These are phyloP conservation scores for Astragalus glycyphyllos DNA, from an alignment of 306 rosid species.

Conservation along the genomic window DNA sequence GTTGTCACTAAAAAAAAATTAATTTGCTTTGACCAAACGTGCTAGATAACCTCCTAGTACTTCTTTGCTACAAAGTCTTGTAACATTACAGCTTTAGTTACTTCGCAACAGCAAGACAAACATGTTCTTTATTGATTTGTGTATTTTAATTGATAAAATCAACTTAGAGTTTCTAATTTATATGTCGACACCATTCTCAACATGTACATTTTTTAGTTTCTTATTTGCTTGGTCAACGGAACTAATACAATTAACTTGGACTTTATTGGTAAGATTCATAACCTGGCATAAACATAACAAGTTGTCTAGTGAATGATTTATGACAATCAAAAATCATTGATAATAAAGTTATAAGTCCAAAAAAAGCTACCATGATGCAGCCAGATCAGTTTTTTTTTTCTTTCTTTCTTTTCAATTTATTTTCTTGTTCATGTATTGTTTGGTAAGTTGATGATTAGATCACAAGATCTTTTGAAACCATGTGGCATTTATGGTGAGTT, in stretches of 20 bases:
- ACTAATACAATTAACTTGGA: conserved; percentile 30
- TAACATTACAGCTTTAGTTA: conserved; percentile 42
- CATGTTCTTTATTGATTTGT: conserved; percentile 29
- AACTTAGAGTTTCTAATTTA: conserved; percentile 29
- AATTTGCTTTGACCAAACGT: conserved; percentile 13
- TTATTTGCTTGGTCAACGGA: conserved; percentile 37
- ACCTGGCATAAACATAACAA: conserved; percentile 17
- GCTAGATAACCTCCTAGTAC: conserved; percentile 27
- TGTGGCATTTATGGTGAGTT: conserved; percentile 1
- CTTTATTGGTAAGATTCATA: not conserved
- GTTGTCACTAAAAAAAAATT: not conserved
- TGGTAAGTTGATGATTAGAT: not conserved
- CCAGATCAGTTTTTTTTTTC: not conserved
- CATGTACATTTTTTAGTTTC: not conserved
- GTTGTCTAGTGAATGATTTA: conserved; percentile 33
- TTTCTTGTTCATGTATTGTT: not conserved
- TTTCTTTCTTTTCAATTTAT: too few relatives aligned
- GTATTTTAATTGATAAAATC: conserved; percentile 38
- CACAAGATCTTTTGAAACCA: not conserved
- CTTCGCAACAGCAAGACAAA: conserved; percentile 29
- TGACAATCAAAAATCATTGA: conserved; percentile 11
- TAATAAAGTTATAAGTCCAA: conserved; percentile 30
- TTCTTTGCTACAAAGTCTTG: conserved; percentile 39
- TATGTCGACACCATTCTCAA: conserved; percentile 9
- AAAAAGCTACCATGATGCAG: not conserved